phyloP scores from a whole-genome alignment of 1,284 basidiomycete species.

The Tilletia caries region DNA sequence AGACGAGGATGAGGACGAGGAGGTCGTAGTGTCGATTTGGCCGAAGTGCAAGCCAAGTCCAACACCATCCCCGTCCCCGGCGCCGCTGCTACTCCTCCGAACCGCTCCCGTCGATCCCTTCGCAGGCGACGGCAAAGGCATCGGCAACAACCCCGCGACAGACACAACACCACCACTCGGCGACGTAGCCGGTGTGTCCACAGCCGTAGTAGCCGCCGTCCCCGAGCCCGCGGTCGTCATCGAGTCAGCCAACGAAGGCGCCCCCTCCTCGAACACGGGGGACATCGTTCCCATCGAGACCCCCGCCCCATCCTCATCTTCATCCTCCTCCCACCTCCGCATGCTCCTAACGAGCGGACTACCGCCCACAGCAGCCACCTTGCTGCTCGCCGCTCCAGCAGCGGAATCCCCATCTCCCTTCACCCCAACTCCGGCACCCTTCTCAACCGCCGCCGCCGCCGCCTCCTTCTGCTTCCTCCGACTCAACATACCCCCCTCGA shows the following conservation, averaged over 20 bases:
- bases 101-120: too few species aligned
- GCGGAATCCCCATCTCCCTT: too few species aligned
- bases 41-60: background rate
- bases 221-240: background rate
- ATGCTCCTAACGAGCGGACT: slow-evolving; percentile 4
- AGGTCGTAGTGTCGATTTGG: too few species aligned
- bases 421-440: background rate
- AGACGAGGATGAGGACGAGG: too few species aligned
- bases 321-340: background rate
- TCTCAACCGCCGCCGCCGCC: background rate
- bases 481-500: background rate
- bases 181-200: background rate
- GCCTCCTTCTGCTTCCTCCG: background rate
- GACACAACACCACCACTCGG: background rate
- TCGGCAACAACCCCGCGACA: background rate
- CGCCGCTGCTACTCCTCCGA: too few species aligned
- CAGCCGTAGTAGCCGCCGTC: background rate
- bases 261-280: too few species aligned
- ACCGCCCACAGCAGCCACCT: background rate
- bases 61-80: background rate
- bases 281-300: too few species aligned
- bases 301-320: background rate
- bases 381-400: too few species aligned
- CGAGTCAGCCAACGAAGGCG: background rate
- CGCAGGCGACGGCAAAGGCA: too few species aligned